Percentiles rank a stretch among this genome's conserved stretches.
Conservation (phyloP, 495 filamentous ascomycete genomes). For the Neurospora discreta region DNA sequence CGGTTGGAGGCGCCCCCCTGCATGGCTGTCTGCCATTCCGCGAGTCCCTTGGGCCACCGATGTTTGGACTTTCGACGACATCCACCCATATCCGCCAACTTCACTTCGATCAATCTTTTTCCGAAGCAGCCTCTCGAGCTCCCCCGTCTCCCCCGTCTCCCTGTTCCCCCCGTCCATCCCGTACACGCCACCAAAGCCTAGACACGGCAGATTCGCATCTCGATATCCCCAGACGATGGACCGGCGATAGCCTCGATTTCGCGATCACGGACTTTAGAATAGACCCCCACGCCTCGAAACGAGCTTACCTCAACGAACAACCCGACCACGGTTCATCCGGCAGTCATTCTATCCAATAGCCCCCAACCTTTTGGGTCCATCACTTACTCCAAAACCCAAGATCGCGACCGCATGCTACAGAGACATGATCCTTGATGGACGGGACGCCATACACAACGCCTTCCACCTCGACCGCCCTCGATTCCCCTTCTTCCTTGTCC, state of each 20-base stretch:
- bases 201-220: background rate
- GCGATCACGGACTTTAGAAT: background rate
- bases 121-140: background rate
- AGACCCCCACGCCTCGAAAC: background rate
- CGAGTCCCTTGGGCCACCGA: background rate
- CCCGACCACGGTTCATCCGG: background rate
- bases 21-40: background rate
- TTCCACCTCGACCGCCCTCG: constrained; percentile 4
- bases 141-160: background rate
- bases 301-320: background rate
- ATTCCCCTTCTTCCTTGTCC: background rate
- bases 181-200: background rate
- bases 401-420: background rate
- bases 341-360: background rate
- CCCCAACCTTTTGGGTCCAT: background rate
- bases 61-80: background rate
- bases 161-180: background rate
- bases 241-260: background rate
- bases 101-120: background rate
- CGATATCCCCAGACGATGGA: background rate
- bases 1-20: background rate
- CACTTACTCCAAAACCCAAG: background rate
- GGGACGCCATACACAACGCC: constrained; percentile 12
- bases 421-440: constrained; percentile 12
- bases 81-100: background rate